Evolutionary conservation across 1,139 yeast species (phyloP).

Genomic region (Yamadazyma taylorii): DNA sequence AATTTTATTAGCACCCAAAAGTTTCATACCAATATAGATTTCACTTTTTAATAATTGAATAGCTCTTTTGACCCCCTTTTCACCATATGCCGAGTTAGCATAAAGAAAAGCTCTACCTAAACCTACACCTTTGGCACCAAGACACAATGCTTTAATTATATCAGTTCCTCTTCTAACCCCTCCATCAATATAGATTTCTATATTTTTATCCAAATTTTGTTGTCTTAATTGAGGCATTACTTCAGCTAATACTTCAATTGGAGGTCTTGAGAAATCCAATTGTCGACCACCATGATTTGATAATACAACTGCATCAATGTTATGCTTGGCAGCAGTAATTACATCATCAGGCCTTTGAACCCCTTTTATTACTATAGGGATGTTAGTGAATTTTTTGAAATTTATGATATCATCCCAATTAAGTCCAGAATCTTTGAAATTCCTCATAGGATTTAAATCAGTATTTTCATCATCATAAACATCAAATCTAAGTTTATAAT

Average conservation of each 20-base stretch:
- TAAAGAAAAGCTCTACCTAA: slow-evolving; percentile 51
- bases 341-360: slow-evolving; percentile 54
- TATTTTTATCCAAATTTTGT: slow-evolving; percentile 31
- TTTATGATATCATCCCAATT: slow-evolving; percentile 22
- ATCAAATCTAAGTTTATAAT: slow-evolving; percentile 19
- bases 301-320: slow-evolving; percentile 49
- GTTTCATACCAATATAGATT: slow-evolving; percentile 45
- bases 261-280: slow-evolving; percentile 48
- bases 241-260: slow-evolving; percentile 51
- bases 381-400: slow-evolving; percentile 18
- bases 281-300: slow-evolving; percentile 62
- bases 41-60: slow-evolving; percentile 47
- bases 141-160: slow-evolving; percentile 51
- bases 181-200: slow-evolving; percentile 52
- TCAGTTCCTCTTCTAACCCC: slow-evolving; percentile 59
- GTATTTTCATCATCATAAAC: slow-evolving; percentile 11
- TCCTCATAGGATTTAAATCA: slow-evolving; percentile 12
- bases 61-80: slow-evolving; percentile 45
- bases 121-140: slow-evolving; percentile 60
- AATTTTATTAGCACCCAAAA: slow-evolving; percentile 41
- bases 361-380: slow-evolving; percentile 50
- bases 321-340: slow-evolving; percentile 45
- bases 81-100: slow-evolving; percentile 52
- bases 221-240: slow-evolving; percentile 40
- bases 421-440: slow-evolving; percentile 16